phyloP scores from a whole-genome alignment of 257 asterid genomes.

The Penstemon davidsonii region DNA sequence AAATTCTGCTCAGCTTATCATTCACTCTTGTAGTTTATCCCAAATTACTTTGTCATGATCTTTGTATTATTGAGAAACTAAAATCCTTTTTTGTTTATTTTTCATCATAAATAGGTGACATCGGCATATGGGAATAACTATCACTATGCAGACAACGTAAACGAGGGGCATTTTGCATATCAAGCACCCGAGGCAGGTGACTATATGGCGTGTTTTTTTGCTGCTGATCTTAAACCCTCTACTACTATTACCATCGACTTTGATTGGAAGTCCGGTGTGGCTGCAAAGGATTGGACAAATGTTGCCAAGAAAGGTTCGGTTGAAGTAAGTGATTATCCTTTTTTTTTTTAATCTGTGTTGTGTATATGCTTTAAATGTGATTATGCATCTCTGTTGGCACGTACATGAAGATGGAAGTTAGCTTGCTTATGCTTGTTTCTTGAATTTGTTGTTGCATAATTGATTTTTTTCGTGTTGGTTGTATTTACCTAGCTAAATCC shows the following conservation, averaged over 20 bases:
- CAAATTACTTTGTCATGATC: too few species aligned
- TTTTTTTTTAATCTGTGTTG: not conserved
- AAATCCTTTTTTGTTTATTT: too few species aligned
- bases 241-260: slow-evolving; percentile 63
- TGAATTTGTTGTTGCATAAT: too few species aligned
- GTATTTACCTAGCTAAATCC: too few species aligned
- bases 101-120: slow-evolving; percentile 51
- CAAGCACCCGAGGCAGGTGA: slow-evolving; percentile 76
- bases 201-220: slow-evolving; percentile 82
- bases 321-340: slow-evolving; percentile 43
- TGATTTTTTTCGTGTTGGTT: too few species aligned
- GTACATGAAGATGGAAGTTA: not conserved
- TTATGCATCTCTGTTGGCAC: not conserved
- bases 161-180: slow-evolving; percentile 69
- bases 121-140: slow-evolving; percentile 67
- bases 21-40: too few species aligned
- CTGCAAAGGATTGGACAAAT: slow-evolving; percentile 79
- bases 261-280: slow-evolving; percentile 88
- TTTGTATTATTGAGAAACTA: too few species aligned
- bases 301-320: slow-evolving; percentile 88
- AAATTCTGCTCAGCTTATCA: too few species aligned
- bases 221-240: slow-evolving; percentile 60
- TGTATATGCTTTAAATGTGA: not conserved
- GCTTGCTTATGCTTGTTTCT: not conserved
- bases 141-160: slow-evolving; percentile 67